These are phyloP conservation scores for Golubevia sp. DNA, from an alignment of 1,284 basidiomycete genomes.

Conservation along the genomic window DNA sequence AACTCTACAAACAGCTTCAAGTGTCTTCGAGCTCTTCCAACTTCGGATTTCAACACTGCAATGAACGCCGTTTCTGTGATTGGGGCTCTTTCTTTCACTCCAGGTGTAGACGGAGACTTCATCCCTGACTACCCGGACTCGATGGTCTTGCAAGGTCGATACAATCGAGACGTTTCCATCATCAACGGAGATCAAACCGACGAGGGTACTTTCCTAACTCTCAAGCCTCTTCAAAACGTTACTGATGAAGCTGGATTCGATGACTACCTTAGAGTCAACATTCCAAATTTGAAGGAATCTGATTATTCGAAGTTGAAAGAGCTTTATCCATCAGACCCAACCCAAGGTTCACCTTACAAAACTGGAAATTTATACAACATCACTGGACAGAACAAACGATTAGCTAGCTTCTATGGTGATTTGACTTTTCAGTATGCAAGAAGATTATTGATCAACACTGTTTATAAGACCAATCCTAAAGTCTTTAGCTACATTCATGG, in stretches of 20 bases:
- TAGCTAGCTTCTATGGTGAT: too few species aligned
- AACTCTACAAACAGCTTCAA: not conserved
- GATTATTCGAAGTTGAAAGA: not conserved
- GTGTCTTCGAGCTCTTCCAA: not conserved
- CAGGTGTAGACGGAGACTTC: not conserved
- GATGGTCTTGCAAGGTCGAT: not conserved
- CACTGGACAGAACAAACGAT: too few species aligned
- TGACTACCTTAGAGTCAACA: not conserved
- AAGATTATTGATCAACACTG: too few species aligned
- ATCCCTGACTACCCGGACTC: not conserved
- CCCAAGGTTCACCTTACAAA: too few species aligned
- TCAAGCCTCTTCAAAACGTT: not conserved
- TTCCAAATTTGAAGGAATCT: not conserved
- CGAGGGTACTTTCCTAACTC: conserved; percentile 5
- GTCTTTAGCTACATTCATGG: too few species aligned
- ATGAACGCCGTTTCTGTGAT: not conserved
- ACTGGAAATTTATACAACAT: too few species aligned
- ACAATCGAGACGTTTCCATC: not conserved
- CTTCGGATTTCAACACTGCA: not conserved
- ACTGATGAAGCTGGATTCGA: not conserved
- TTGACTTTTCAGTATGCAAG: too few species aligned
- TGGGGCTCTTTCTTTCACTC: not conserved
- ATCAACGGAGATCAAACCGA: conserved; percentile 4
- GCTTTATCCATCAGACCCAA: not conserved
- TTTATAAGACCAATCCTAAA: too few species aligned